Base-by-base conservation (phyloP, 345 rosid genomes). In the Populus davidiana region DNA sequence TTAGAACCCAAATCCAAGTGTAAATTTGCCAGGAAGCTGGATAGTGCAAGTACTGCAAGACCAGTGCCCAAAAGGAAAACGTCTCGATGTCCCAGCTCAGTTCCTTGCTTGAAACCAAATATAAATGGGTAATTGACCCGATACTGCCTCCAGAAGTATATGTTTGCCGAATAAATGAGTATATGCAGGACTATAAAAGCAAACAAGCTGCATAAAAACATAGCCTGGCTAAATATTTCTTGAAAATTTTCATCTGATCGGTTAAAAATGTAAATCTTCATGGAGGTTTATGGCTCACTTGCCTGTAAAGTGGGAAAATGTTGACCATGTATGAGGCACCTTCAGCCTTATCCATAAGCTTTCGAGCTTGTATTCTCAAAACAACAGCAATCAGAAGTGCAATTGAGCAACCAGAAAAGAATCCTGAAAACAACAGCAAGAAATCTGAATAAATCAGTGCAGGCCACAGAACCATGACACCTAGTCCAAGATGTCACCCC, bases 271-370 rank as follows among this genome's bases (percentile, higher is more conserved):
- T 47, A 47, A 4, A 47, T 14, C 52, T 47, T 13, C 52, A 16
- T 47, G 52, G 63, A 38, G 64, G 73, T 72, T 33, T 62, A 61
- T 68, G 65, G 12, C 83, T 66, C 33, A 54, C 76, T 67, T 86
- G 71, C 96, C 96, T 91, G 88, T 91, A 91, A 74, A 91, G 91
- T 3, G 94, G 95, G 83, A 91, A 86, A 77, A 91, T 81, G 79
- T 91, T 91, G 70, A 85, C 89, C 88, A 89, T 83, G 88, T 88
- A 90, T 36, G 72, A 78, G 73, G 82, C 74, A 67, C 90, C 90
- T 23, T 83, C 88, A 72, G 71, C 70, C 81, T 82, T 84, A 29
- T 83, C 86, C 86, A 86, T 82, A 38, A 86, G 73, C 52, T 90
- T 87, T 77, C 73, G 81, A 56, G 84, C 80, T 78, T 86, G 86